Evolutionary conservation across 495 filamentous ascomycete genomes (phyloP).

Genomic region (Tetracladium setigerum): DNA sequence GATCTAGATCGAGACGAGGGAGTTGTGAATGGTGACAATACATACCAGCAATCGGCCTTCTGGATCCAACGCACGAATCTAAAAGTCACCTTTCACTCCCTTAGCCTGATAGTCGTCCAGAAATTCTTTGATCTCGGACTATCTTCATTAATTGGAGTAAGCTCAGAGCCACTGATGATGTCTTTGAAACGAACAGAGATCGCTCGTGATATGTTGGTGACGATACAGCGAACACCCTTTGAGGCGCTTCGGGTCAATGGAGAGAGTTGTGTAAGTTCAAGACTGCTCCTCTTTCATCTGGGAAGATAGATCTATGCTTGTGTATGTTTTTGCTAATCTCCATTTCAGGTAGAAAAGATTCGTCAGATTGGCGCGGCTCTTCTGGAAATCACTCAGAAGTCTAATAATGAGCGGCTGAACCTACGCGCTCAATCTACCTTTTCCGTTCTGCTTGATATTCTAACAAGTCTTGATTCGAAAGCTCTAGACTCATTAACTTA

Average conservation of each 20-base stretch:
- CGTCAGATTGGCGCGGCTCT: constrained; percentile 24
- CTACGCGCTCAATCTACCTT: background rate
- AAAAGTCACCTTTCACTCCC: constrained; percentile 23
- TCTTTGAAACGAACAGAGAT: background rate
- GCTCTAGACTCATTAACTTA: background rate
- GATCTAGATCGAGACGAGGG: too few species aligned
- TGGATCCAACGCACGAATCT: constrained; percentile 23
- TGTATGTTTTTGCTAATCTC: constrained; percentile 16
- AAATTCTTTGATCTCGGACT: constrained; percentile 21
- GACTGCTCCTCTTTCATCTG: too few species aligned
- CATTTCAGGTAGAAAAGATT: constrained; percentile 26
- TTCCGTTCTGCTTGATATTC: background rate
- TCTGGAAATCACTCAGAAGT: constrained; percentile 18
- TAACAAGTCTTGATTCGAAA: background rate
- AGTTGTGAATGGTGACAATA: too few species aligned
- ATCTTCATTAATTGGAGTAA: too few species aligned
- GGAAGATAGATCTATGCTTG: background rate
- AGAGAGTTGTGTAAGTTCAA: background rate
- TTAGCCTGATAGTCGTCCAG: constrained; percentile 24
- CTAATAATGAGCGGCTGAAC: background rate
- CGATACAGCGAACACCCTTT: background rate
- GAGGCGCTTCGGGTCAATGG: background rate
- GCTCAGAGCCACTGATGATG: background rate
- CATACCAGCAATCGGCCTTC: too few species aligned
- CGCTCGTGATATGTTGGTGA: background rate